These are phyloP conservation scores for Helicocarpus griseus DNA, from an alignment of 2,329 filamentous ascomycete genomes.

Conservation along the genomic window DNA sequence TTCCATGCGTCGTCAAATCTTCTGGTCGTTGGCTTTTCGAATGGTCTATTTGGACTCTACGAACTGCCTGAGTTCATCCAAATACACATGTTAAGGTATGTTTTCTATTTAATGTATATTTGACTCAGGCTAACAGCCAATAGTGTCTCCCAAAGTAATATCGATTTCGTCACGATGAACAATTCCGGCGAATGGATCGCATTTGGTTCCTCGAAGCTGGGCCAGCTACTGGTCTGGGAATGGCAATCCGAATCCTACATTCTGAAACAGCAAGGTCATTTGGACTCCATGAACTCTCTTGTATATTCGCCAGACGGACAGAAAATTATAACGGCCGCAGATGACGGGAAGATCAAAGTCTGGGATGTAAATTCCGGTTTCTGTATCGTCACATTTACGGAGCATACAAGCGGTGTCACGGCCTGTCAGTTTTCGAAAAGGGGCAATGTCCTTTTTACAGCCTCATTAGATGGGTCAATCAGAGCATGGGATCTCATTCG, in stretches of 20 bases:
- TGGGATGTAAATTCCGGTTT: slow-evolving; percentile 97
- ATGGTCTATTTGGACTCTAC: slow-evolving; percentile 86
- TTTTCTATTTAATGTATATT: background rate
- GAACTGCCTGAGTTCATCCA: slow-evolving; percentile 93
- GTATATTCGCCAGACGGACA: slow-evolving; percentile 91
- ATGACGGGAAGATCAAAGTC: slow-evolving; percentile 97
- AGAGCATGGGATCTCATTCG: slow-evolving; percentile 92
- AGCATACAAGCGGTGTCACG: slow-evolving; percentile 89
- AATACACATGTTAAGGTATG: slow-evolving; percentile 66
- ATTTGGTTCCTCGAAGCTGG: slow-evolving; percentile 88
- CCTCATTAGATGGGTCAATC: slow-evolving; percentile 87
- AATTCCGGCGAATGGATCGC: slow-evolving; percentile 93
- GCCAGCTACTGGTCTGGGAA: slow-evolving; percentile 96
- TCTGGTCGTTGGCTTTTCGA: slow-evolving; percentile 94
- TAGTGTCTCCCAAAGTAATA: slow-evolving; percentile 93
- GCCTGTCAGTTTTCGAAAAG: slow-evolving; percentile 88
- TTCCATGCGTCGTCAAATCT: slow-evolving; percentile 81
- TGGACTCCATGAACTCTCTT: slow-evolving; percentile 88
- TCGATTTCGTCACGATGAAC: slow-evolving; percentile 91
- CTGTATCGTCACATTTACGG: slow-evolving; percentile 95
- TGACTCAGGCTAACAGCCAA: slow-evolving; percentile 10
- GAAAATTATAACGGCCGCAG: slow-evolving; percentile 82
- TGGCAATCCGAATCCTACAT: slow-evolving; percentile 99
- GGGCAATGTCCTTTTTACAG: slow-evolving; percentile 91
- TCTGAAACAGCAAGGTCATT: slow-evolving; percentile 93